Evolutionary conservation across 1,284 basidiomycete species (phyloP).

Genomic region (Stereum hirsutum): DNA sequence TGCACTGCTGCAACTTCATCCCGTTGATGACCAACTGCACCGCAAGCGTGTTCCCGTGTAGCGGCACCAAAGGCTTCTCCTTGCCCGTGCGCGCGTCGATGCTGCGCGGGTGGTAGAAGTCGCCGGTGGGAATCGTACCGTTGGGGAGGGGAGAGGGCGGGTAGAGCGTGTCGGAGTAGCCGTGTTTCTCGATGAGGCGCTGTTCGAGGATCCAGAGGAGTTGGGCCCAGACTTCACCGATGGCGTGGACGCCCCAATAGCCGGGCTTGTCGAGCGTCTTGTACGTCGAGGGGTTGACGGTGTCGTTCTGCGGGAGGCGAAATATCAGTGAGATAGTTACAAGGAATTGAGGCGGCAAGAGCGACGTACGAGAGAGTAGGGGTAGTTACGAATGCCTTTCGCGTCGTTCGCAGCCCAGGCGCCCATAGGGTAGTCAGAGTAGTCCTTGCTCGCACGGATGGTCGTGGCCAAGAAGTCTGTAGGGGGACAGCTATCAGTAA

Average conservation of each 20-base stretch:
- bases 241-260: conserved; percentile 88
- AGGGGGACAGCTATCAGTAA: conserved; percentile 8
- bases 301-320: conserved; percentile 40
- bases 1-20: conserved; percentile 94
- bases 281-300: conserved; percentile 87
- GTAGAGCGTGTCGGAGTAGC: conserved; percentile 72
- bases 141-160: conserved; percentile 61
- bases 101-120: conserved; percentile 63
- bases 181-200: conserved; percentile 72
- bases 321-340: background rate
- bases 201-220: conserved; percentile 84
- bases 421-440: conserved; percentile 85
- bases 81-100: conserved; percentile 24
- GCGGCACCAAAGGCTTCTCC: conserved; percentile 66
- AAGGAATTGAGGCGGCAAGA: background rate
- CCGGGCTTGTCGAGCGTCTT: conserved; percentile 93
- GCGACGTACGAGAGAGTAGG: conserved; percentile 59
- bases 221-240: conserved; percentile 95
- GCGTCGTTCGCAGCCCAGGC: conserved; percentile 83
- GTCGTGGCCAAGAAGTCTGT: conserved; percentile 80
- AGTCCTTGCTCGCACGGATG: conserved; percentile 66
- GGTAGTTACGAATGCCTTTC: conserved; percentile 81
- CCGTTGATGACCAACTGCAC: conserved; percentile 84
- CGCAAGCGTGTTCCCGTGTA: conserved; percentile 85
- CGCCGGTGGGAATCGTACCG: conserved; percentile 52